These are phyloP conservation scores for Erysimum pusillum DNA, from an alignment of 441 rosid genomes.

Conservation along the genomic window DNA sequence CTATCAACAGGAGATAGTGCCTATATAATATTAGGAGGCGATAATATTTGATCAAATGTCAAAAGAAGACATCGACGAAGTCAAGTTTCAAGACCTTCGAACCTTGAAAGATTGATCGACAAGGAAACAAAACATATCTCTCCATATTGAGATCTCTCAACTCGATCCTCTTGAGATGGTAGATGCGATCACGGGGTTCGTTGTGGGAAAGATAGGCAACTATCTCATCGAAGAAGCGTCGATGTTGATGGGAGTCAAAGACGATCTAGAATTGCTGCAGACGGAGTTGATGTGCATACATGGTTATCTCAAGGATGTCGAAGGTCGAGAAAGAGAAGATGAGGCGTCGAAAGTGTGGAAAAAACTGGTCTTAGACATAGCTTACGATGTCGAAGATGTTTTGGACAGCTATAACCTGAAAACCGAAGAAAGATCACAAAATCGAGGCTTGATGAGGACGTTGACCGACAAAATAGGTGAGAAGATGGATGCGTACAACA, in stretches of 20 bases:
- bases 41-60: no score
- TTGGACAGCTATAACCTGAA: neutral
- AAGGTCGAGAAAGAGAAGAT: conserved; percentile 10
- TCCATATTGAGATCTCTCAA: no score
- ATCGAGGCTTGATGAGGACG: neutral
- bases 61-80: no score
- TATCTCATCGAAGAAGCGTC: conserved; percentile 35
- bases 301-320: conserved; percentile 43
- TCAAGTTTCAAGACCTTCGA: no score
- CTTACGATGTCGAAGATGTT: conserved; percentile 28
- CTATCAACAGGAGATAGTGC: no score
- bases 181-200: conserved; percentile 1
- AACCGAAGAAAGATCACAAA: conserved; percentile 15
- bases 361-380: conserved; percentile 13
- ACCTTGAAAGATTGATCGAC: no score
- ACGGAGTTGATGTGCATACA: conserved; percentile 28
- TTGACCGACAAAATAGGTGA: neutral
- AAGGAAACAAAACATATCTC: no score
- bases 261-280: conserved; percentile 26
- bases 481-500: neutral
- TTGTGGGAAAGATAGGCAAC: conserved; percentile 15
- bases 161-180: conserved; percentile 3
- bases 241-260: conserved; percentile 18
- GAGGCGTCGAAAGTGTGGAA: conserved; percentile 21
- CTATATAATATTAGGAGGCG: no score